Conservation (phyloP, 2,329 filamentous ascomycete species). For the Ophiostoma sp. region DNA sequence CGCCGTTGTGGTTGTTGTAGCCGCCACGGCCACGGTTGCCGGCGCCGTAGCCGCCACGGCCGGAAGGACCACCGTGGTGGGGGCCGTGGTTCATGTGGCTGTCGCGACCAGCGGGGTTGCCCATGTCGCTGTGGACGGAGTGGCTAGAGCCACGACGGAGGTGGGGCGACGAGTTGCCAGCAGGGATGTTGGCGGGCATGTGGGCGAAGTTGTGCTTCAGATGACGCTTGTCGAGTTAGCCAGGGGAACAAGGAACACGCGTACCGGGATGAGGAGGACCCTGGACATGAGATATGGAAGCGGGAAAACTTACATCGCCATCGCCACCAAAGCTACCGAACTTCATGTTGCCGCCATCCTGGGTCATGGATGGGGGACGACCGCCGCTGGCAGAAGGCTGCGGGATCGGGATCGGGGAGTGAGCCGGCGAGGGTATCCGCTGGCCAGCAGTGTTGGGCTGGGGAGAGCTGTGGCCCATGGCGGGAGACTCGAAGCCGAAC, state of each 20-base stretch:
- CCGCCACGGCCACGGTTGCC: slow-evolving; percentile 47
- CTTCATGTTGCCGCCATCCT: slow-evolving; percentile 61
- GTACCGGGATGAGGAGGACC: neutral
- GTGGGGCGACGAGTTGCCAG: slow-evolving; percentile 52
- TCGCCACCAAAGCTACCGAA: slow-evolving; percentile 82
- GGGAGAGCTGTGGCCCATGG: slow-evolving; percentile 62
- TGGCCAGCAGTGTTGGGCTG: slow-evolving; percentile 59
- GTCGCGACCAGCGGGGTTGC: slow-evolving; percentile 55
- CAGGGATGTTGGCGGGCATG: slow-evolving; percentile 41
- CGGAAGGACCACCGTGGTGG: slow-evolving; percentile 51
- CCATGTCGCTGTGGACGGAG: slow-evolving; percentile 66
- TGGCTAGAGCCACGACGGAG: slow-evolving; percentile 82
- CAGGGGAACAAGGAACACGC: neutral
- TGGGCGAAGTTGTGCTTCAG: slow-evolving; percentile 55
- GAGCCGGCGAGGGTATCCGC: slow-evolving; percentile 73
- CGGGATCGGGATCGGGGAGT: slow-evolving; percentile 89
- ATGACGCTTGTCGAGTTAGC: slow-evolving; percentile 50
- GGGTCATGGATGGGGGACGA: slow-evolving; percentile 73
- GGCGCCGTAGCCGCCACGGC: slow-evolving; percentile 49
- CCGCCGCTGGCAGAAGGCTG: slow-evolving; percentile 79
- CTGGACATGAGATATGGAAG: neutral
- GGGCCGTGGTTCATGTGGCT: slow-evolving; percentile 60
- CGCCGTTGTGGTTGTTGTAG: slow-evolving; percentile 36
- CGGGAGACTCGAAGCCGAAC: slow-evolving; percentile 74
- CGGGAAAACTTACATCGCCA: slow-evolving; percentile 60